Evolutionary conservation across 2,329 filamentous ascomycete genomes (phyloP).

Genomic region (Elsinoe batatas): DNA sequence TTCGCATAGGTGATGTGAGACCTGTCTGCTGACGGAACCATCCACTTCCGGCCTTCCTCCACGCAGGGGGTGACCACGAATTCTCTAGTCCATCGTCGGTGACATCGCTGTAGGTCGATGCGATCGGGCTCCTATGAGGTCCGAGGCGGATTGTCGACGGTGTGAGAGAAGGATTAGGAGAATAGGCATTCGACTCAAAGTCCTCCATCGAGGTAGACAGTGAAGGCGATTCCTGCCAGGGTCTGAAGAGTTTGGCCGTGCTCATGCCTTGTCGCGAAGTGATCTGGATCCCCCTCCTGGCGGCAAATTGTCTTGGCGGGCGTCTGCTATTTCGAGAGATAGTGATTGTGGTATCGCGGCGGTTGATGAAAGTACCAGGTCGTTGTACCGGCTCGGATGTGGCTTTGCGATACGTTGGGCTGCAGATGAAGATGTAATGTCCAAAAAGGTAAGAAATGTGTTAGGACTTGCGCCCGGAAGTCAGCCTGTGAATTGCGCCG

Average conservation of each 20-base stretch:
- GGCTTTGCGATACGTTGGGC: not conserved
- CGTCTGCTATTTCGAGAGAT: not conserved
- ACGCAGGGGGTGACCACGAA: slow-evolving; percentile 58
- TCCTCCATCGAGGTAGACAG: slow-evolving; percentile 52
- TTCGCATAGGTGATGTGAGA: slow-evolving; percentile 17
- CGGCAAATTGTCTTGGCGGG: slow-evolving; percentile 7
- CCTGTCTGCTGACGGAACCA: slow-evolving; percentile 43
- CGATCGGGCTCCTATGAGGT: slow-evolving; percentile 16
- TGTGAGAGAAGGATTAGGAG: slow-evolving; percentile 46
- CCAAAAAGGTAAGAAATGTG: not conserved
- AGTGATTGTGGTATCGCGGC: not conserved
- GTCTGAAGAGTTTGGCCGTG: slow-evolving; percentile 13
- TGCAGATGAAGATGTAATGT: slow-evolving; percentile 1
- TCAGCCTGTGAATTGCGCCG: not conserved
- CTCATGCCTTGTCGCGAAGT: slow-evolving; percentile 14
- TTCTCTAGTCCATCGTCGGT: slow-evolving; percentile 38
- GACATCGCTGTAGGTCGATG: slow-evolving; percentile 38
- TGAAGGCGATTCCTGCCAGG: slow-evolving; percentile 46
- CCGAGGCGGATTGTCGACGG: slow-evolving; percentile 51
- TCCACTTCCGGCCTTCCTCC: slow-evolving; percentile 49
- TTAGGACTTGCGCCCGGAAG: not conserved
- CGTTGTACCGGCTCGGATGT: slow-evolving; percentile 1
- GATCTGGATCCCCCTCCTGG: not conserved
- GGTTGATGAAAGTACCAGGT: not conserved
- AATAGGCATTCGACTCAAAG: slow-evolving; percentile 47